Percentiles rank a stretch among this genome's conserved stretches.
These are phyloP conservation scores for Daldinia caldariorum DNA, from an alignment of 495 filamentous ascomycete genomes.

Conservation along the genomic window DNA sequence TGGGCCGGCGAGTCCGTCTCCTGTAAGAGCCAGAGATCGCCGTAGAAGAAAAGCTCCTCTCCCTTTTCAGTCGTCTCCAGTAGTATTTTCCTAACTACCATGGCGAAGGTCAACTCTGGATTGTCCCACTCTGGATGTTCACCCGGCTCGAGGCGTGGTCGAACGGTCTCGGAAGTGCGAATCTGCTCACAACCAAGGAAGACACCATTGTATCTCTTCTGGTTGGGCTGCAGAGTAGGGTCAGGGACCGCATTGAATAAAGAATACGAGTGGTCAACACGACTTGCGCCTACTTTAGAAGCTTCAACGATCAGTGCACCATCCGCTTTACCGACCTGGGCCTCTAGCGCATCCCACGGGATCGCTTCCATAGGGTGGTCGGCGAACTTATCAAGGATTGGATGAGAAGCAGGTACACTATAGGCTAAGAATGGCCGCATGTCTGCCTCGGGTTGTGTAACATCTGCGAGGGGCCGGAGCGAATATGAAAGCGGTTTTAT, in stretches of 20 bases:
- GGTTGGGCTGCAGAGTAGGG: neutral
- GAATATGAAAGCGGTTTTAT: slow-evolving; percentile 40
- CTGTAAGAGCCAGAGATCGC: slow-evolving; percentile 43
- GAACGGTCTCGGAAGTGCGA: slow-evolving; percentile 50
- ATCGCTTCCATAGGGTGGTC: slow-evolving; percentile 44
- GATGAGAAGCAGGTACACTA: slow-evolving; percentile 49
- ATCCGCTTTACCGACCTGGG: slow-evolving; percentile 25
- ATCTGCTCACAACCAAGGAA: slow-evolving; percentile 60
- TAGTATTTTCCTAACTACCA: slow-evolving; percentile 47
- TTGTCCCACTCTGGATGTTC: slow-evolving; percentile 15
- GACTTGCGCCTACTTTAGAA: slow-evolving; percentile 55
- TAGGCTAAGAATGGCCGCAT: slow-evolving; percentile 60
- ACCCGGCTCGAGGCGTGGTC: slow-evolving; percentile 38
- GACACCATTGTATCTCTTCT: slow-evolving; percentile 47
- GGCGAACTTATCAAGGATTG: slow-evolving; percentile 29
- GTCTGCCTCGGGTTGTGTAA: slow-evolving; percentile 47
- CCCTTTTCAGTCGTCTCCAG: slow-evolving; percentile 33
- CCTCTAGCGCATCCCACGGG: slow-evolving; percentile 45
- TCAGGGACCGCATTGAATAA: slow-evolving; percentile 48
- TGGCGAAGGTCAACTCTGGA: slow-evolving; percentile 38
- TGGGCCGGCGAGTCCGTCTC: slow-evolving; percentile 25
- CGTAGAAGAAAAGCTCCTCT: slow-evolving; percentile 25
- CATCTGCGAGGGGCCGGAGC: slow-evolving; percentile 21
- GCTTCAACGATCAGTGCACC: slow-evolving; percentile 54
- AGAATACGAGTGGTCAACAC: slow-evolving; percentile 56